Conservation (phyloP, 306 rosid genomes). For the Potentilla sterilis region DNA sequence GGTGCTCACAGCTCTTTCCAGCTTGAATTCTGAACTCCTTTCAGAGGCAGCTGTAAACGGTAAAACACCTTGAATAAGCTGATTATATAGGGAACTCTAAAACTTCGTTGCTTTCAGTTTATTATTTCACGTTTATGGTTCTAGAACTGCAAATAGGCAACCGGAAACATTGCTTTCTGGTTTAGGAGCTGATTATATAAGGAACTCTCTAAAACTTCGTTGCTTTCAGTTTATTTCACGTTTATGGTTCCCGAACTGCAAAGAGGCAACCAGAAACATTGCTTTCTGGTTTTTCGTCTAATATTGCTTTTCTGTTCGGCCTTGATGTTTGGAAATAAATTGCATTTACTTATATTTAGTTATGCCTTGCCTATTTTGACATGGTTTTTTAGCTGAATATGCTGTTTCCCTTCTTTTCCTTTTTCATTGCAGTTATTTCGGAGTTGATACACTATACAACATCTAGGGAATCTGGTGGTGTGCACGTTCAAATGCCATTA, state of each 20-base stretch:
- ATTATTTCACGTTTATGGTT: background rate
- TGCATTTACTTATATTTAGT: background rate
- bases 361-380: slow-evolving; percentile 3
- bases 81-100: slow-evolving; percentile 3
- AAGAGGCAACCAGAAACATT: too few relatives aligned
- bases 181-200: background rate
- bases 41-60: slow-evolving; percentile 99
- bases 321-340: background rate
- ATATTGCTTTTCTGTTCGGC: background rate
- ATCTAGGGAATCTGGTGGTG: slow-evolving; percentile 63
- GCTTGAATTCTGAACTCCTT: slow-evolving; percentile 81
- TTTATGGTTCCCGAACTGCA: too few relatives aligned
- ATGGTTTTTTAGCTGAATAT: background rate
- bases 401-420: slow-evolving; percentile 1
- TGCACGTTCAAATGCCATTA: slow-evolving; percentile 78
- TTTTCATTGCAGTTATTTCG: slow-evolving; percentile 73
- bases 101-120: background rate
- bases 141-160: background rate
- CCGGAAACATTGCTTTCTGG: slow-evolving; percentile 3
- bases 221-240: background rate
- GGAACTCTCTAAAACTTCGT: background rate
- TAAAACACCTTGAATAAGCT: slow-evolving; percentile 26
- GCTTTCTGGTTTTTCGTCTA: too few relatives aligned
- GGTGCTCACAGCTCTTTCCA: slow-evolving; percentile 88
- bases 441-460: slow-evolving; percentile 94